A percentile compares a stretch with the other conserved stretches of the same genome.
phyloP scores from a whole-genome alignment of 2,329 filamentous ascomycete genomes.

The Thermothelomyces thermophilus region DNA sequence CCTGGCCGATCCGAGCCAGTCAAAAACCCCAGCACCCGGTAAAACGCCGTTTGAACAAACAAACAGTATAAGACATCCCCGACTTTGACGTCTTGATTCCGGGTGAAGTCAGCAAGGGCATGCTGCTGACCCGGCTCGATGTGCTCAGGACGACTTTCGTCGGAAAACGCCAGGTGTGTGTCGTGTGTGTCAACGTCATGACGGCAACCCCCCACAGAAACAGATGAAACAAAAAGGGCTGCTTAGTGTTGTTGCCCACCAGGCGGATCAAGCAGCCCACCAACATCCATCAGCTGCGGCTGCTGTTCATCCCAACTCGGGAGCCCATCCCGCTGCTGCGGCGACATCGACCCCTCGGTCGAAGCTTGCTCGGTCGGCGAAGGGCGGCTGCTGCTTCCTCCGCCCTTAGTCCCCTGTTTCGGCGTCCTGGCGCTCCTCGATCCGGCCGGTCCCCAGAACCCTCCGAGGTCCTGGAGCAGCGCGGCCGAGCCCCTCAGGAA shows the following conservation, averaged over 20 bases:
- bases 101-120: too few species aligned
- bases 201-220: too few species aligned
- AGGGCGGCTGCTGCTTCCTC: not conserved
- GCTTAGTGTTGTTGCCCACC: not conserved
- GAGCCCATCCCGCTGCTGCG: not conserved
- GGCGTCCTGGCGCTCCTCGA: slow-evolving; percentile 18
- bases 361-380: not conserved
- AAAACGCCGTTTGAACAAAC: too few species aligned
- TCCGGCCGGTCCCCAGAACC: slow-evolving; percentile 41
- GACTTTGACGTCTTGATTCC: too few species aligned
- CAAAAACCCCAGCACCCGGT: too few species aligned
- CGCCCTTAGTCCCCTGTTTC: slow-evolving; percentile 7
- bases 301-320: not conserved
- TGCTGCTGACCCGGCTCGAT: too few species aligned
- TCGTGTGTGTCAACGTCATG: too few species aligned
- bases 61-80: too few species aligned
- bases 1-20: too few species aligned
- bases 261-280: slow-evolving; percentile 1
- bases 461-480: slow-evolving; percentile 53
- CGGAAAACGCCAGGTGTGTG: too few species aligned
- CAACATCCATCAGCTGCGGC: slow-evolving; percentile 11
- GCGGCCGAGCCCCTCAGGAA: slow-evolving; percentile 50
- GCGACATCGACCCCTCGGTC: not conserved
- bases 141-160: too few species aligned
- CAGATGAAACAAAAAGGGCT: too few species aligned